Conservation (phyloP, 768 basidiomycete species). For the Leccinum pellstonianum region DNA sequence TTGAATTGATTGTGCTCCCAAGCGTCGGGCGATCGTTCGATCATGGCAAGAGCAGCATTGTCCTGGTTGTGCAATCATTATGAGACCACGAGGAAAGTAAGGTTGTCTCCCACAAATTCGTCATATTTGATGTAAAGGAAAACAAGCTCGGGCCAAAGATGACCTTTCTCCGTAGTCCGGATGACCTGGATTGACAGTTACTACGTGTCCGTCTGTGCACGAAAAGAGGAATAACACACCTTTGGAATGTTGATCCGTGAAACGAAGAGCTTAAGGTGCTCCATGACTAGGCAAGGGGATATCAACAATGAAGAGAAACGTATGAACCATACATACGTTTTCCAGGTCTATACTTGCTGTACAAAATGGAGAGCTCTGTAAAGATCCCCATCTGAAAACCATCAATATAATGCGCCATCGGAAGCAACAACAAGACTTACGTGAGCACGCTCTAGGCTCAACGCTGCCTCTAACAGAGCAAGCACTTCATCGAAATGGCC, state of each 20-base stretch:
- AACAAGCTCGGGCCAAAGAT: constrained; percentile 97
- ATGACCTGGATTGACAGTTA: constrained; percentile 57
- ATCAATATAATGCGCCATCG: constrained; percentile 15
- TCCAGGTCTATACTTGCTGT: constrained; percentile 93
- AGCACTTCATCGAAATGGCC: constrained; percentile 97
- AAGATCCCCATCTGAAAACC: constrained; percentile 85
- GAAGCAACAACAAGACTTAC: constrained; percentile 36
- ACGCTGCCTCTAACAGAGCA: constrained; percentile 85
- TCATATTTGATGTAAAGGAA: constrained; percentile 99
- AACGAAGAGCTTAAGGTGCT: constrained; percentile 95
- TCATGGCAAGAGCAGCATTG: constrained; percentile 98
- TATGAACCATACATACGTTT: constrained; percentile 61
- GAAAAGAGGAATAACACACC: constrained; percentile 33
- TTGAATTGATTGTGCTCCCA: constrained; percentile 99
- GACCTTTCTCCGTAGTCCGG: constrained; percentile 92
- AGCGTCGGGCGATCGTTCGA: constrained; percentile 95
- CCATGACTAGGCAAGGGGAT: constrained; percentile 70
- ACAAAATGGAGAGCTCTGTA: constrained; percentile 87
- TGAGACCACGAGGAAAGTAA: neutral
- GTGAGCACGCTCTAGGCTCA: constrained; percentile 96
- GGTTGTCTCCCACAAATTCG: constrained; percentile 63
- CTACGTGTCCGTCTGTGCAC: neutral
- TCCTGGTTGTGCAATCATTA: constrained; percentile 50
- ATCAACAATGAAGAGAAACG: neutral
- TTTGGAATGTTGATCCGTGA: constrained; percentile 98